phyloP scores from a whole-genome alignment of 768 basidiomycete genomes.

The Boletus rex-veris region DNA sequence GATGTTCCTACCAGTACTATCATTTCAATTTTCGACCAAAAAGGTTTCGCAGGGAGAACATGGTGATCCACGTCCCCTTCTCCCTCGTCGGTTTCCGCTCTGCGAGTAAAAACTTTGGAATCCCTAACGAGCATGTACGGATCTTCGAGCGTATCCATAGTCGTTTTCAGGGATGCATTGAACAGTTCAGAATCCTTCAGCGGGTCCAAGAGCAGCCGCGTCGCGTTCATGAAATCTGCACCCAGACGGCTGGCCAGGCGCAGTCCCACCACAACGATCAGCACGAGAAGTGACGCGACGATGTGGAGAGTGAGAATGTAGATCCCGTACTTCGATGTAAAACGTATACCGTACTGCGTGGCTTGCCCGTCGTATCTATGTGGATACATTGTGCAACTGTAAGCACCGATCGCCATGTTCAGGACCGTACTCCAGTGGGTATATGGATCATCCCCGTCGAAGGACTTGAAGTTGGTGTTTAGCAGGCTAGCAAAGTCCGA shows the following conservation, averaged over 20 bases:
- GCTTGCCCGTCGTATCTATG: background rate
- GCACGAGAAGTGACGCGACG: constrained; percentile 5
- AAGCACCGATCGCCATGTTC: constrained; percentile 6
- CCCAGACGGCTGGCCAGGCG: constrained; percentile 4
- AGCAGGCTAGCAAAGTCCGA: constrained; percentile 2
- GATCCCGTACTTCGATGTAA: background rate
- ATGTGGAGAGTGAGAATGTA: constrained; percentile 11
- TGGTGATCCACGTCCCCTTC: too few species aligned
- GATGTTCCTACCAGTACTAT: too few species aligned
- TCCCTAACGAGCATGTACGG: constrained; percentile 5
- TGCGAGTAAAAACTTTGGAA: background rate
- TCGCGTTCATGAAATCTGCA: constrained; percentile 6
- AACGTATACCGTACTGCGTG: background rate
- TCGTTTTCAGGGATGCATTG: constrained; percentile 3
- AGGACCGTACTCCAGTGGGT: constrained; percentile 2
- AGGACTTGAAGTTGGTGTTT: background rate
- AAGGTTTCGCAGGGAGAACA: too few species aligned
- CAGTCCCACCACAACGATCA: constrained; percentile 6
- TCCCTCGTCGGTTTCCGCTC: background rate
- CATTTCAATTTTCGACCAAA: too few species aligned
- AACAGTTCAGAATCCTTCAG: constrained; percentile 12
- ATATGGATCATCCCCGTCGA: background rate
- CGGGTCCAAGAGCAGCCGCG: constrained; percentile 11
- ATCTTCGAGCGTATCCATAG: background rate
- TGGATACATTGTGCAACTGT: background rate